Evolutionary conservation across 768 basidiomycete species (phyloP).

Genomic region (Tricholoma hemisulphureum): DNA sequence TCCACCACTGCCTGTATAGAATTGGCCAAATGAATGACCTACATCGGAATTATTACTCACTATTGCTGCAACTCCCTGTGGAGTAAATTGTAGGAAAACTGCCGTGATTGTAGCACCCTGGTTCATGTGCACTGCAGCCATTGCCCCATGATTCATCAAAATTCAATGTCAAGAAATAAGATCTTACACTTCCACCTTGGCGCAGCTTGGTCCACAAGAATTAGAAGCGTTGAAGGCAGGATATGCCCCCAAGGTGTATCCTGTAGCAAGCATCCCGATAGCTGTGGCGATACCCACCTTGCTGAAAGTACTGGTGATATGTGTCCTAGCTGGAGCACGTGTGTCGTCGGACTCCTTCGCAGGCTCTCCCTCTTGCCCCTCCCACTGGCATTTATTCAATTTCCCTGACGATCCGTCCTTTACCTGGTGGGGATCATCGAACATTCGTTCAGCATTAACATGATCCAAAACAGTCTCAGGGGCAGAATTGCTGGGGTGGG

Average conservation of each 20-base stretch:
- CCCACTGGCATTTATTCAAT: no score
- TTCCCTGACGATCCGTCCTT: no score
- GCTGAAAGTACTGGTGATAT: neutral
- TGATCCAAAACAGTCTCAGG: neutral
- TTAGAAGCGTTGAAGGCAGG: neutral
- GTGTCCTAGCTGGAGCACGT: neutral
- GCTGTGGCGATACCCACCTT: neutral
- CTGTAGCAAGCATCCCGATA: neutral
- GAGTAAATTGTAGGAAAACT: neutral
- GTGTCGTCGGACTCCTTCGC: neutral
- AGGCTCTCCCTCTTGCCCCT: neutral
- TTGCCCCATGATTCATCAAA: neutral
- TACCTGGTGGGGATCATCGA: no score
- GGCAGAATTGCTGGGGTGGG: slow-evolving; percentile 43
- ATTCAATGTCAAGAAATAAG: neutral
- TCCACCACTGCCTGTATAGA: neutral
- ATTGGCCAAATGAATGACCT: neutral
- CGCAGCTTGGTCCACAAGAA: neutral
- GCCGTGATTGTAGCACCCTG: neutral
- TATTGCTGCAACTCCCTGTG: neutral
- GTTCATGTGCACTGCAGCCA: neutral
- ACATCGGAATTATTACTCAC: neutral
- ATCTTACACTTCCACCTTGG: neutral
- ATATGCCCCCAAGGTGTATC: neutral
- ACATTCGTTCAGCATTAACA: neutral